These are phyloP conservation scores for Leptographium wingfieldii DNA, from an alignment of 2,329 filamentous ascomycete genomes.

Conservation along the genomic window DNA sequence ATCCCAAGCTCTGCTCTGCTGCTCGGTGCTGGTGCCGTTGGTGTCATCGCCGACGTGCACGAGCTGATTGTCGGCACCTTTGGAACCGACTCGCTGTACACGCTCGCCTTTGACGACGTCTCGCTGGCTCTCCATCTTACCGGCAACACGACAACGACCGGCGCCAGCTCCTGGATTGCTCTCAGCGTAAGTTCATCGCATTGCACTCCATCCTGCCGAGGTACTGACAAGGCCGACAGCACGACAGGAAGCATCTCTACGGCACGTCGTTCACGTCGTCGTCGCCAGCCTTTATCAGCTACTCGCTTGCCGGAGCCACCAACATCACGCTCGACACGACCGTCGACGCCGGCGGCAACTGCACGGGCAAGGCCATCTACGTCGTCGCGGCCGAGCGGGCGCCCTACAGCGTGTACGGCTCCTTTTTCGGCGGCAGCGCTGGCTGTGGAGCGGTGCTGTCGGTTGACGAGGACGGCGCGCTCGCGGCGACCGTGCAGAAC, in stretches of 20 bases:
- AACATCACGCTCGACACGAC: not conserved
- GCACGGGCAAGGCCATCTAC: slow-evolving; percentile 10
- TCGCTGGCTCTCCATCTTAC: not conserved
- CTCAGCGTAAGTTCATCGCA: not conserved
- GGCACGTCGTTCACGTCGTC: slow-evolving; percentile 6
- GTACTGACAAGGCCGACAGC: slow-evolving; percentile 1
- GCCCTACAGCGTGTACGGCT: slow-evolving; percentile 10
- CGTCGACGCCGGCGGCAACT: slow-evolving; percentile 3
- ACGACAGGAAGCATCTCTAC: slow-evolving; percentile 13
- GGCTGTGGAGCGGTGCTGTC: slow-evolving; percentile 13
- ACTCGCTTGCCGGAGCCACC: not conserved
- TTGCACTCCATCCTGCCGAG: not conserved
- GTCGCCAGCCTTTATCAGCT: slow-evolving; percentile 6
- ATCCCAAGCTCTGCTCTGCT: not conserved
- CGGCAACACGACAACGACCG: not conserved
- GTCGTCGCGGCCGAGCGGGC: slow-evolving; percentile 6
- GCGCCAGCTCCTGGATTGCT: not conserved
- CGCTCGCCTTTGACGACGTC: not conserved
- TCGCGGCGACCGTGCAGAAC: slow-evolving; percentile 2
- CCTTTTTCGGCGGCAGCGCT: slow-evolving; percentile 8
- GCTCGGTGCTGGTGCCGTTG: not conserved
- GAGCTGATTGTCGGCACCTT: not conserved
- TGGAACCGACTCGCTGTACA: not conserved
- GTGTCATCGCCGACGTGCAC: not conserved
- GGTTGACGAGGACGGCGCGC: slow-evolving; percentile 6